Base-by-base conservation (phyloP, 768 basidiomycete genomes). In the Omphalotus guepiniiformis region DNA sequence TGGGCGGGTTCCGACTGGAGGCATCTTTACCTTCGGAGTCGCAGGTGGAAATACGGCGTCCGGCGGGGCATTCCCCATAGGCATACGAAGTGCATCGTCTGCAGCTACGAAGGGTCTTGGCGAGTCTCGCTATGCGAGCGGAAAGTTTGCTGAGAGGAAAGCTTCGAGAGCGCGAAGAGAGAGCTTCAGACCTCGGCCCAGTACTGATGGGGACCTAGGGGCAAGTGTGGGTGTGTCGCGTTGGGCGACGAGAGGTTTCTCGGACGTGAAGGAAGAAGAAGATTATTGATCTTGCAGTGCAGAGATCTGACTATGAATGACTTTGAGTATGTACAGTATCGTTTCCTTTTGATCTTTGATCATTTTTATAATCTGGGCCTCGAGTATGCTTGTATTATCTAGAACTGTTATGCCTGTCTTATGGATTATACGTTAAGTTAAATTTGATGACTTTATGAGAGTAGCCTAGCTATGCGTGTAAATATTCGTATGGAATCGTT, bases 151-250 rank as follows among this genome's bases (percentile, higher is more conserved):
- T 15, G 67, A 67, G 48, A 72, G 69, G 61, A 83, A 80, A 56
- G 73, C 75, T 25, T 64, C 73, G 32, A 66, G 80, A 42, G 76
- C 78, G 32, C 65, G 74, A 50, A 73, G 84, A 53, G 88, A 92
- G 68, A 92, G 88, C 63, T 93, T 92, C 64, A 87, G 80, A 59
- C 90, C 90, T 8, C 72, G 90, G 28, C 79, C 87, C 35, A 91
- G 88, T 55, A 64, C 81, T 16, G 88, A 90, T 53, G 70, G 54
- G 38, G 22, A 60, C 21, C 48, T 53, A 38, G 54, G 62, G 50
- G 54, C 58, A 28, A 63, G 60, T 28, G 27, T 26, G 28, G 52
- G 23, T 57, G 56, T 39, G 57, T 63, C 46, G 62, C 29, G 29
- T 28, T 47, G 46, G 46, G 27, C 37, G 19, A 21, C 30, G 9